Conservation (phyloP, 805 yeast species). For the Spathaspora sp. region DNA sequence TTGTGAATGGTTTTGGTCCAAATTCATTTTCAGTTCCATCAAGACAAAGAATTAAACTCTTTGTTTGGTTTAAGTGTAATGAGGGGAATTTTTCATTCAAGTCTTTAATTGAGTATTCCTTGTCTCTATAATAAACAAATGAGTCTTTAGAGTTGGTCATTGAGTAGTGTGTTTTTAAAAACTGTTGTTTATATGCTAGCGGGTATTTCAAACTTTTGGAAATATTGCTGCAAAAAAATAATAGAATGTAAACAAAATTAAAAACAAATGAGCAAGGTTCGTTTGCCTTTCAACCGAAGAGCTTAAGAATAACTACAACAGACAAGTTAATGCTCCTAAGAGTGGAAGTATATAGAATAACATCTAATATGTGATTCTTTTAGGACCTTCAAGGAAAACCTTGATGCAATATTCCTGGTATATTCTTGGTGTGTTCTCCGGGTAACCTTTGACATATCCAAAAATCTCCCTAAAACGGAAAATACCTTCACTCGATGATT, state of each 20-base stretch:
- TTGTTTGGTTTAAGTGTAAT: background rate
- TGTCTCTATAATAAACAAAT: background rate
- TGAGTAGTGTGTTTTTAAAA: background rate
- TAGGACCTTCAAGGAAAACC: too few relatives aligned
- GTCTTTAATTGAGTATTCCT: background rate
- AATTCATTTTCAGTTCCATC: constrained; percentile 64
- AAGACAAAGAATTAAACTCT: constrained; percentile 47
- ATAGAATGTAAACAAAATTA: background rate
- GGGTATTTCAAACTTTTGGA: background rate
- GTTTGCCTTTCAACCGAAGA: too few relatives aligned
- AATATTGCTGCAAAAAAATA: background rate
- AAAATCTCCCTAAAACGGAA: too few relatives aligned
- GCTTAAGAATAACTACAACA: too few relatives aligned
- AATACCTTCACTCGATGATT: too few relatives aligned
- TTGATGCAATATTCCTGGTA: too few relatives aligned
- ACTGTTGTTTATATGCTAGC: background rate
- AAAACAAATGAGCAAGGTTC: too few relatives aligned
- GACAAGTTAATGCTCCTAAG: too few relatives aligned
- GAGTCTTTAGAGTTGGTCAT: background rate
- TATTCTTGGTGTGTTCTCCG: too few relatives aligned
- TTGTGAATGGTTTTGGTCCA: constrained; percentile 53
- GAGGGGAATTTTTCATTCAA: background rate
- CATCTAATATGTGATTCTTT: too few relatives aligned
- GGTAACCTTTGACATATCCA: too few relatives aligned
- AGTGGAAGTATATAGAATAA: too few relatives aligned